Conservation (phyloP, 2,329 filamentous ascomycete genomes). For the Penicillium concentricum region DNA sequence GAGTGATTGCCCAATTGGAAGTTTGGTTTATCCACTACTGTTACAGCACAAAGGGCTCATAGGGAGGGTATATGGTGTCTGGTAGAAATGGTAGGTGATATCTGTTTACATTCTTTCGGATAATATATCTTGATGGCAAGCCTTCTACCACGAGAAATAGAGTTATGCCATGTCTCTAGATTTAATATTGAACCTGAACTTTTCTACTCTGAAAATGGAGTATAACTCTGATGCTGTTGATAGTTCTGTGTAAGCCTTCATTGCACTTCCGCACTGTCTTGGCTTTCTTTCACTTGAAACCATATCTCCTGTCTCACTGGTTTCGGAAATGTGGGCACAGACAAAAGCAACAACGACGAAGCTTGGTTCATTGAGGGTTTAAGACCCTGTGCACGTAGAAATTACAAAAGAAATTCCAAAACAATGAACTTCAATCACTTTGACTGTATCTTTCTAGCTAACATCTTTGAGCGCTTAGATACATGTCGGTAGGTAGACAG, state of each 20-base stretch:
- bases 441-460: background rate
- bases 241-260: too few species aligned
- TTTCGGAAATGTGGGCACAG: background rate
- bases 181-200: too few species aligned
- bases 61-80: too few species aligned
- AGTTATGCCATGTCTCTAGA: background rate
- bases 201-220: background rate
- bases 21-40: too few species aligned
- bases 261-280: too few species aligned
- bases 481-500: too few species aligned
- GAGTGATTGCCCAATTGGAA: too few species aligned
- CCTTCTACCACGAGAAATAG: background rate
- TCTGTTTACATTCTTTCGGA: too few species aligned
- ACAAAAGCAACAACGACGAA: background rate
- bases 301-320: background rate
- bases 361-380: background rate
- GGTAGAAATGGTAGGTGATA: too few species aligned
- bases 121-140: too few species aligned
- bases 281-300: background rate
- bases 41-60: too few species aligned
- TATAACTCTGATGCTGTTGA: background rate
- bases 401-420: background rate
- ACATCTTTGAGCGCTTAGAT: background rate
- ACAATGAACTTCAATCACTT: background rate
- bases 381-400: too few species aligned